These are phyloP conservation scores for Cyphellophora europaea DNA, from an alignment of 2,329 filamentous ascomycete species.

Conservation along the genomic window DNA sequence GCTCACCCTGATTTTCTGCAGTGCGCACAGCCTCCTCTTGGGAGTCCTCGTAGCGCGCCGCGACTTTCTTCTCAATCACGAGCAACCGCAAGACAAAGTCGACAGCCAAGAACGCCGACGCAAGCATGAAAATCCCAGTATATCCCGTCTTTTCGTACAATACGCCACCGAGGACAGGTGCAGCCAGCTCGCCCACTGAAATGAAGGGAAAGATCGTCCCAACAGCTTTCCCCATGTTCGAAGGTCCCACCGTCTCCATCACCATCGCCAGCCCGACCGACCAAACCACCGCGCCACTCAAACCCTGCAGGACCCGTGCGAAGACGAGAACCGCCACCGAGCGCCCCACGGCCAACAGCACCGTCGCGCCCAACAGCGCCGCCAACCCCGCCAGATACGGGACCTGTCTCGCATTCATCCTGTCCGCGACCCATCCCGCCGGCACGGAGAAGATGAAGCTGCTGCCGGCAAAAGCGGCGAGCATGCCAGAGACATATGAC, in stretches of 20 bases:
- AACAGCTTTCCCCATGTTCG: conserved; percentile 52
- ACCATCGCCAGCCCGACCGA: conserved; percentile 50
- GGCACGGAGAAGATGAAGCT: conserved; percentile 42
- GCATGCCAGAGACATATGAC: conserved; percentile 41
- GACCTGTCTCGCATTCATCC: conserved; percentile 40
- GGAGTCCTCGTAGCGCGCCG: conserved; percentile 31
- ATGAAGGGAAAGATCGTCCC: conserved; percentile 54
- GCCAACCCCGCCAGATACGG: conserved; percentile 50
- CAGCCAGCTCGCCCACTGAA: conserved; percentile 45
- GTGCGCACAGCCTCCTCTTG: background rate
- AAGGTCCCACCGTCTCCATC: conserved; percentile 47
- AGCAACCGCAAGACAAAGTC: conserved; percentile 53
- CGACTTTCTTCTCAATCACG: conserved; percentile 55
- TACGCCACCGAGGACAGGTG: conserved; percentile 51
- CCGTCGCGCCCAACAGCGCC: conserved; percentile 44
- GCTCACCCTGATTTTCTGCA: conserved; percentile 14
- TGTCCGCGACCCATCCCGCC: conserved; percentile 48
- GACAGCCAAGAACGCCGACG: conserved; percentile 43
- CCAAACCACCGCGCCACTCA: conserved; percentile 50
- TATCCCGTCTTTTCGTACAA: conserved; percentile 52
- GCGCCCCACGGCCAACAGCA: conserved; percentile 43
- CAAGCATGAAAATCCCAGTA: conserved; percentile 49
- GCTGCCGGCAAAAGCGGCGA: conserved; percentile 46
- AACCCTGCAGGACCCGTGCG: conserved; percentile 49
- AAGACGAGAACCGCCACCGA: conserved; percentile 39